A percentile compares a stretch with the other conserved stretches of the same genome.
These are phyloP conservation scores for Boletus rubroflammeus DNA, from an alignment of 768 basidiomycete genomes.

Conservation along the genomic window DNA sequence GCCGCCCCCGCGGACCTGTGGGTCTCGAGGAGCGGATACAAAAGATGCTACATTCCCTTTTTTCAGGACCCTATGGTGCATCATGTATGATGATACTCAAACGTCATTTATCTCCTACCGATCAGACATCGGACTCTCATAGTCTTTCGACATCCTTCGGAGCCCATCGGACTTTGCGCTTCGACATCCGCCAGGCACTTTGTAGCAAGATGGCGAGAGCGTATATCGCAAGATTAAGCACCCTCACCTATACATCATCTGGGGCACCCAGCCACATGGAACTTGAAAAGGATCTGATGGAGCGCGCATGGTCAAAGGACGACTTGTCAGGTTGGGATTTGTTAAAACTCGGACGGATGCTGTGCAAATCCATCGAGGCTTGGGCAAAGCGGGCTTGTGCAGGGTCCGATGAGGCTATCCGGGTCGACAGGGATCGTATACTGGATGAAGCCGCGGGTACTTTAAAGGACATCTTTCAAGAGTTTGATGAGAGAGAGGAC, in stretches of 20 bases:
- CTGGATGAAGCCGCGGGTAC: slow-evolving; percentile 68
- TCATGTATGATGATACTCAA: slow-evolving; percentile 63
- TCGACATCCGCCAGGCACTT: slow-evolving; percentile 60
- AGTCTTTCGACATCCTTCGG: slow-evolving; percentile 46
- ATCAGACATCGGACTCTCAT: slow-evolving; percentile 23
- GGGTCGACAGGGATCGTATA: slow-evolving; percentile 48
- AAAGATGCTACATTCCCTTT: slow-evolving; percentile 52
- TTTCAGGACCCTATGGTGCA: slow-evolving; percentile 63
- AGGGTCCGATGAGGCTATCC: slow-evolving; percentile 26
- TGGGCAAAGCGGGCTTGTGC: slow-evolving; percentile 48
- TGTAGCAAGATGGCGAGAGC: slow-evolving; percentile 61
- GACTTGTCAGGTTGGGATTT: slow-evolving; percentile 68
- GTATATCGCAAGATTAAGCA: slow-evolving; percentile 54
- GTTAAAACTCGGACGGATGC: slow-evolving; percentile 48
- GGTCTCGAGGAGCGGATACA: slow-evolving; percentile 53
- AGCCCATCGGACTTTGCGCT: slow-evolving; percentile 58
- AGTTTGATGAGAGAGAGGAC: slow-evolving; percentile 66
- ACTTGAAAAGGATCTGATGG: slow-evolving; percentile 61
- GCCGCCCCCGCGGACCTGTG: slow-evolving; percentile 31
- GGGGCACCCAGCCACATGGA: slow-evolving; percentile 59
- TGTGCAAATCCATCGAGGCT: slow-evolving; percentile 51
- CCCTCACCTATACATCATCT: slow-evolving; percentile 52
- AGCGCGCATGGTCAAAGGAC: slow-evolving; percentile 70
- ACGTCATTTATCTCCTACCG: slow-evolving; percentile 46
- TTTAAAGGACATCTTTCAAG: slow-evolving; percentile 69